phyloP scores from a whole-genome alignment of 495 filamentous ascomycete species.

The Tuber aestivum region DNA sequence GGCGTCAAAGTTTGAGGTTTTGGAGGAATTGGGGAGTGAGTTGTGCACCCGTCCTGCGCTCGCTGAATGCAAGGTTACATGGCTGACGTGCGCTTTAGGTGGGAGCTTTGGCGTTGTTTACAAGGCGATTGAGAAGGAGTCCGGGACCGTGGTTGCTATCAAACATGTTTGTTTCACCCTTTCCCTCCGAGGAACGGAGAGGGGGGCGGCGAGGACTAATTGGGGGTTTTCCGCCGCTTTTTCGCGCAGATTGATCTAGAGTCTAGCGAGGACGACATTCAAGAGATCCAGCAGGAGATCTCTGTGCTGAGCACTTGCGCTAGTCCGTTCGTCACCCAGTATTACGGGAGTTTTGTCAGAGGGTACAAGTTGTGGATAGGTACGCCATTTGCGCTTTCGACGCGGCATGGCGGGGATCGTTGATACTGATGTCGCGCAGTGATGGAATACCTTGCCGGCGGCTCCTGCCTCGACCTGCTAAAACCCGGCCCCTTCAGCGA shows the following conservation, averaged over 20 bases:
- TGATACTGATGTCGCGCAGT: conserved; percentile 18
- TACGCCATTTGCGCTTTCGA: conserved; percentile 18
- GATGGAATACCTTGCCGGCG: conserved; percentile 43
- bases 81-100: conserved; percentile 46
- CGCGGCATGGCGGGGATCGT: conserved; percentile 5
- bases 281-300: conserved; percentile 98
- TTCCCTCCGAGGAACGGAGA: neutral
- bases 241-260: conserved; percentile 91
- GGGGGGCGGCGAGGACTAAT: neutral
- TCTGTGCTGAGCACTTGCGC: conserved; percentile 89
- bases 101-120: conserved; percentile 94
- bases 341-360: conserved; percentile 91
- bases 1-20: conserved; percentile 40
- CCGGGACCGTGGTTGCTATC: conserved; percentile 41
- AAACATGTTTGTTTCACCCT: conserved; percentile 32
- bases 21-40: conserved; percentile 42
- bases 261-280: conserved; percentile 95
- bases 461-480: conserved; percentile 42
- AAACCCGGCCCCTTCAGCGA: conserved; percentile 88
- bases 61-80: neutral
- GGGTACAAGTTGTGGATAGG: conserved; percentile 94
- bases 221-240: neutral
- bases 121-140: conserved; percentile 55
- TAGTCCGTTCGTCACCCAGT: conserved; percentile 92
- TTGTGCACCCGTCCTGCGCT: conserved; percentile 6